A percentile compares a stretch with the other conserved stretches of the same genome.
Conservation (phyloP, 2,329 filamentous ascomycete genomes). For the Trichoderma atroviride region DNA sequence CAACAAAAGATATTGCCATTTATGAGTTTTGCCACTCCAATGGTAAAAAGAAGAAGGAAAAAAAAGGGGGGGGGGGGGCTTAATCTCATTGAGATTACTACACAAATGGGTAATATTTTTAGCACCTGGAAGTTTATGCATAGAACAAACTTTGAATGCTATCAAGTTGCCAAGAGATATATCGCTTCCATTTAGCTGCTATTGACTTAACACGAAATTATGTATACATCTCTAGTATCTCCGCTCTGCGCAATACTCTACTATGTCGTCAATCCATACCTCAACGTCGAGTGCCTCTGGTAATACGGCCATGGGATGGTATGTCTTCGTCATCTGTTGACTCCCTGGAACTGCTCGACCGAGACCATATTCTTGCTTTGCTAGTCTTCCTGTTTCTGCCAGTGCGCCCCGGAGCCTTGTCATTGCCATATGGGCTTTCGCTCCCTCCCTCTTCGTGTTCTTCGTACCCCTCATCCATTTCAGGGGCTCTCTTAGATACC, state of each 20-base stretch:
- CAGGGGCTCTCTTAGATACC: not conserved
- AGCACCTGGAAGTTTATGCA: not conserved
- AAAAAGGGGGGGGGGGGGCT: not conserved
- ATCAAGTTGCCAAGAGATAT: not conserved
- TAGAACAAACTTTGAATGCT: not conserved
- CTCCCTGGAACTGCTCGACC: slow-evolving; percentile 9
- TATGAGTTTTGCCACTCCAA: not conserved
- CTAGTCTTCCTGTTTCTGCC: not conserved
- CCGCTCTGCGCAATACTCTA: slow-evolving; percentile 29
- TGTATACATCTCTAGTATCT: slow-evolving; percentile 21
- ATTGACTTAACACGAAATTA: slow-evolving; percentile 6
- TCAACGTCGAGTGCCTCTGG: slow-evolving; percentile 16
- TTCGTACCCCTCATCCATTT: not conserved
- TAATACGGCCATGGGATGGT: slow-evolving; percentile 26
- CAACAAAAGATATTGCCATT: not conserved
- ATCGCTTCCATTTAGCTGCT: not conserved
- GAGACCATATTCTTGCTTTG: not conserved
- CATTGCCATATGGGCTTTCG: not conserved
- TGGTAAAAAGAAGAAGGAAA: not conserved
- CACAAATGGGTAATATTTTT: not conserved
- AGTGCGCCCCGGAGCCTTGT: slow-evolving; percentile 8
- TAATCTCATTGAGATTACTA: not conserved
- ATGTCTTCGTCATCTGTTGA: slow-evolving; percentile 32
- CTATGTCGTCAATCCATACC: slow-evolving; percentile 27
- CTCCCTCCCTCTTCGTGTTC: not conserved